Conservation (phyloP, 2,329 filamentous ascomycete genomes). For the Diaporthe sp. region DNA sequence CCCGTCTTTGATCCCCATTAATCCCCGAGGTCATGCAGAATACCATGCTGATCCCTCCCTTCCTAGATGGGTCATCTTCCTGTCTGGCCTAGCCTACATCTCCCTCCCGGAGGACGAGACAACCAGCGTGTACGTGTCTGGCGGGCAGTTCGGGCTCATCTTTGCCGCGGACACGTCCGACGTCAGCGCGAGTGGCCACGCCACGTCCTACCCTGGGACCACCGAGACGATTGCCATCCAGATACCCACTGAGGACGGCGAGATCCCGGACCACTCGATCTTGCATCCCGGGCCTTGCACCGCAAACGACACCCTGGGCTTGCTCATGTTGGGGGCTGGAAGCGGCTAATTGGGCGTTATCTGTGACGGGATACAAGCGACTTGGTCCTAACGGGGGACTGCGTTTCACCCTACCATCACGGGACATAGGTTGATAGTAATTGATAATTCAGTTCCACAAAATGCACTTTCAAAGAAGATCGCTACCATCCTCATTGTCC, state of each 20-base stretch:
- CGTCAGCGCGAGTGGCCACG: slow-evolving; percentile 57
- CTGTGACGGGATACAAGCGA: background rate
- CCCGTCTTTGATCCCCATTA: background rate
- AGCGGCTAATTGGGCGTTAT: background rate
- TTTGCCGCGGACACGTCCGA: slow-evolving; percentile 58
- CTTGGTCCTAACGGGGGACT: background rate
- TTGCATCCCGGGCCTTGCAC: slow-evolving; percentile 57
- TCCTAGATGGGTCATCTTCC: slow-evolving; percentile 53
- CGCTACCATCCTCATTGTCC: no score
- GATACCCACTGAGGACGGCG: slow-evolving; percentile 53
- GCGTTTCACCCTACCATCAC: background rate
- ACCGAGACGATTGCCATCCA: slow-evolving; percentile 54
- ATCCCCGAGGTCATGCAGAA: background rate
- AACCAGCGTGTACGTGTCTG: slow-evolving; percentile 52
- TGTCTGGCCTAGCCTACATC: slow-evolving; percentile 57
- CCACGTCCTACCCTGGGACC: slow-evolving; percentile 55
- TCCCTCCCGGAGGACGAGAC: slow-evolving; percentile 54
- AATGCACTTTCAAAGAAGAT: background rate
- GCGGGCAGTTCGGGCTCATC: slow-evolving; percentile 57
- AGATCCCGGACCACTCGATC: slow-evolving; percentile 55
- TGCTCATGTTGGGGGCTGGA: slow-evolving; percentile 1
- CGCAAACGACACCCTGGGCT: slow-evolving; percentile 15
- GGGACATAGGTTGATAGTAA: background rate
- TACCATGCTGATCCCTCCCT: background rate
- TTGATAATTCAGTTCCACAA: background rate